These are phyloP conservation scores for Hypsizygus ulmarius DNA, from an alignment of 1,284 basidiomycete species.

Conservation along the genomic window DNA sequence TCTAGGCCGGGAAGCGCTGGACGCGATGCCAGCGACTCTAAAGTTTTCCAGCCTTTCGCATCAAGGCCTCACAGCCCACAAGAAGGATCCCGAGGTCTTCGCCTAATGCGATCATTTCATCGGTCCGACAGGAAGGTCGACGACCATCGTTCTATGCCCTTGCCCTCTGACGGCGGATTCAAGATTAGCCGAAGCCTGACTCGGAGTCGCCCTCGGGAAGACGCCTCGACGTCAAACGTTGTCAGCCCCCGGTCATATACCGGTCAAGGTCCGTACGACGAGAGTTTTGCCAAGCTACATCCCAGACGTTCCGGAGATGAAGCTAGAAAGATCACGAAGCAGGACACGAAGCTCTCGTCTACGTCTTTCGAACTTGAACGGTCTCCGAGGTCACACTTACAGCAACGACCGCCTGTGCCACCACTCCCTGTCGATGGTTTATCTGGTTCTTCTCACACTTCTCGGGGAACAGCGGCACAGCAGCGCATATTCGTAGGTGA, in stretches of 20 bases:
- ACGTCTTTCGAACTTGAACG: constrained; percentile 28
- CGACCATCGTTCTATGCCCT: constrained; percentile 26
- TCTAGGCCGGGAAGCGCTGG: constrained; percentile 17
- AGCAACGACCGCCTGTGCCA: constrained; percentile 30
- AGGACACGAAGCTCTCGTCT: constrained; percentile 23
- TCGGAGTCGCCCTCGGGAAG: constrained; percentile 17
- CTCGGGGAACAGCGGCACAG: constrained; percentile 39
- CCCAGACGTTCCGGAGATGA: constrained; percentile 22
- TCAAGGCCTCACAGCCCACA: constrained; percentile 23
- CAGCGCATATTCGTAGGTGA: constrained; percentile 73
- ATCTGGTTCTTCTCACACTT: constrained; percentile 17
- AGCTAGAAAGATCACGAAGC: constrained; percentile 20
- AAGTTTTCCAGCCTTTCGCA: constrained; percentile 10
- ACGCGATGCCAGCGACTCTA: constrained; percentile 19
- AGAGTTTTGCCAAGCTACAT: constrained; percentile 7
- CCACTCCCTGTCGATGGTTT: constrained; percentile 33
- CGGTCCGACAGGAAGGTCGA: constrained; percentile 34
- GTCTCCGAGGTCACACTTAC: constrained; percentile 19
- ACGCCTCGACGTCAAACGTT: constrained; percentile 2
- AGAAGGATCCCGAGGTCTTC: constrained; percentile 37
- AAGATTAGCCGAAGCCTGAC: constrained; percentile 29
- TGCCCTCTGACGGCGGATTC: constrained; percentile 30
- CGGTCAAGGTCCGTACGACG: constrained; percentile 11
- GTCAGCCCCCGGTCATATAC: constrained; percentile 11
- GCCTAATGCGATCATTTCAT: constrained; percentile 59